Base-by-base conservation (phyloP, 441 rosid species). In the Erysimum pusillum region DNA sequence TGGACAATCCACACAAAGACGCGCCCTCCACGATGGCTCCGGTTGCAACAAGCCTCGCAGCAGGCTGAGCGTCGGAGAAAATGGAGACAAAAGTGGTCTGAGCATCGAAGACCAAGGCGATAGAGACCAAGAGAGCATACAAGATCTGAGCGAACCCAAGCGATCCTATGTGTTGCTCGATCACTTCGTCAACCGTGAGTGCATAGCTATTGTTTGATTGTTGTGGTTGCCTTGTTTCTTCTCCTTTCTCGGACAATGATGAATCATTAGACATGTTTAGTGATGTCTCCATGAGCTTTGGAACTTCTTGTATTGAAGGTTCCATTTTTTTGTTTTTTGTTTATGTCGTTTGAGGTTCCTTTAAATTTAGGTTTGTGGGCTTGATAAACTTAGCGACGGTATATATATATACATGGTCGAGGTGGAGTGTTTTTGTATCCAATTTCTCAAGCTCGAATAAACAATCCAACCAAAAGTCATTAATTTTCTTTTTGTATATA, bases 101-200 rank as follows among this genome's bases (percentile, higher is more conserved):
- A 7, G 95, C 82, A 76, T 90, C 91, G 13, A 91, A 88, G 45
- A 84, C 63, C 95, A 91, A 88, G 25, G 96, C 90, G 0, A 90
- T 56, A 6, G 93, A 90, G 17, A 86, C 93, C 73, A 92, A 63
- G 3, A 89, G 58, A 48, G 85, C 92, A 42, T 90, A 96, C 38
- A 87, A 2, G 41, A 90, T 31, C 79, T 91, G 97, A 35, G 89
- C 81, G 2, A 81, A 22, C 1, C 97, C 96, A 3, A 91, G 73
- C 9, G 90, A 60, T 32, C 96, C 96, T 0, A 88, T 77, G 79
- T 90, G 82, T n/a, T 67, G 76, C 49, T 91, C 93, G 20, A 87
- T 52, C 66, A 84, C 90, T 5, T 87, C 87, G 8, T 89, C 93
- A 18, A 89, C 86, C 1, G 85, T 86, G 25, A 89, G 84, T 69